Evolutionary conservation across 106 monocot genomes (phyloP), one percentile per base, ranked within the genome.

Genomic region (Hemerocallis citrina): DNA sequence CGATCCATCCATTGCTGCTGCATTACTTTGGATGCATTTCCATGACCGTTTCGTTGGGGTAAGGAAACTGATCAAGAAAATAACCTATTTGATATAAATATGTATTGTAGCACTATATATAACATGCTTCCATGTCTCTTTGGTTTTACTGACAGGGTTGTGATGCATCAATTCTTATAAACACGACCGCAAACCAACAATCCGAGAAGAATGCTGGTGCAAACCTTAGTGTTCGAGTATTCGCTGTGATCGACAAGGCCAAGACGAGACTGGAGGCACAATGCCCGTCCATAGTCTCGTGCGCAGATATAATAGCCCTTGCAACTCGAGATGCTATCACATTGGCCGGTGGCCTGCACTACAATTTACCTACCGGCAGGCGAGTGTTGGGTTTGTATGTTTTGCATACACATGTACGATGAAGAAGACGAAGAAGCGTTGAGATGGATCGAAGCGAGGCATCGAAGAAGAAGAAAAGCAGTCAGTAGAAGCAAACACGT

Each of bases 1-100:
- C 7, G 73, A 81, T 20, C 68, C 10, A 2, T 73, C 72, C 33
- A 56, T 81, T 55, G 34, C 69, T 22, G 34, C 76, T 14, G 72
- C 73, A 6, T 75, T 81, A 13, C 81, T 81, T 24, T 68, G 76
- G 7, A 64, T 81, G 24, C 19, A 59, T 57, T 81, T 76, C 68
- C 63, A 75, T 14, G 81, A 81, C 60, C 77, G 81, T 63, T 33
- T 81, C 5, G 68, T 81, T 20, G 69, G 51, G 52, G 81, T 77
- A 59, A 38, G 37, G 7, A 6, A 6, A 38, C 11, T n/a, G n/a
- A 38, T 38, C 37, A 6, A 38, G 11, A 6, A 6, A 6, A 11
- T 38, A 38, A 38, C 37, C 11, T 6, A 38, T 38, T 38, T 5
- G 7, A 38, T 38, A 38, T 38, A 38, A 6, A 38, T 38, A 6